These are phyloP conservation scores for Mayamaea pseudoterrestris DNA, from an alignment of 108 stramenopile genomes.

Conservation along the genomic window DNA sequence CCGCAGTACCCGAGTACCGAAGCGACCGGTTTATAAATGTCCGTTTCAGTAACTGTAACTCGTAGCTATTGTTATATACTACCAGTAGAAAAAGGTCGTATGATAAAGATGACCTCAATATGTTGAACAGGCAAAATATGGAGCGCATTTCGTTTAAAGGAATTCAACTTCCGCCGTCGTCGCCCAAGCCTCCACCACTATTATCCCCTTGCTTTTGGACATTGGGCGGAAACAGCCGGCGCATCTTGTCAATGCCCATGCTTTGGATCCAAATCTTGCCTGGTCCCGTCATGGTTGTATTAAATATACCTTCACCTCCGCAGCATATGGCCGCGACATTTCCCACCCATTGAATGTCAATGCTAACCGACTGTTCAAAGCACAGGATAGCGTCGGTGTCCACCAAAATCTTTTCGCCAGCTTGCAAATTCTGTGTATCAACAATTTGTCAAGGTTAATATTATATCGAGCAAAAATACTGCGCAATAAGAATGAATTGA, in stretches of 20 bases:
- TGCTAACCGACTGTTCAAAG: conserved; percentile 27
- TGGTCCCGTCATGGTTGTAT: conserved; percentile 24
- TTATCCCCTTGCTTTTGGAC: conserved; percentile 7
- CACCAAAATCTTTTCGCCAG: conserved; percentile 27
- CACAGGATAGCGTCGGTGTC: conserved; percentile 32
- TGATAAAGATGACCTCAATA: too few species aligned
- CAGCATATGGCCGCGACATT: conserved; percentile 31
- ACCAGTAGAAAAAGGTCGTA: too few species aligned
- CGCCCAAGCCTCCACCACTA: conserved; percentile 4
- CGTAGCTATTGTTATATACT: too few species aligned
- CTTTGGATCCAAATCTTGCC: conserved; percentile 40
- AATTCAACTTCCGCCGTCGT: neutral
- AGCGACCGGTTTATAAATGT: too few species aligned
- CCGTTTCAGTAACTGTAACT: too few species aligned
- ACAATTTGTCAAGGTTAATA: neutral
- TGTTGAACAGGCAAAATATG: too few species aligned
- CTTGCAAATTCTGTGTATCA: conserved; percentile 12
- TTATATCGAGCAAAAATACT: neutral
- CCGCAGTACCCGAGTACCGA: too few species aligned
- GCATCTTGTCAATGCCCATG: conserved; percentile 42
- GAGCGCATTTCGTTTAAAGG: too few species aligned
- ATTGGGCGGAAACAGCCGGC: conserved; percentile 31
- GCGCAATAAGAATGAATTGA: too few species aligned
- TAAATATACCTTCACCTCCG: conserved; percentile 42
- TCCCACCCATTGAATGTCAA: conserved; percentile 33